A percentile compares a stretch with the other conserved stretches of the same genome.
These are phyloP conservation scores for Jackrogersella minutella DNA, from an alignment of 495 filamentous ascomycete species.

Conservation along the genomic window DNA sequence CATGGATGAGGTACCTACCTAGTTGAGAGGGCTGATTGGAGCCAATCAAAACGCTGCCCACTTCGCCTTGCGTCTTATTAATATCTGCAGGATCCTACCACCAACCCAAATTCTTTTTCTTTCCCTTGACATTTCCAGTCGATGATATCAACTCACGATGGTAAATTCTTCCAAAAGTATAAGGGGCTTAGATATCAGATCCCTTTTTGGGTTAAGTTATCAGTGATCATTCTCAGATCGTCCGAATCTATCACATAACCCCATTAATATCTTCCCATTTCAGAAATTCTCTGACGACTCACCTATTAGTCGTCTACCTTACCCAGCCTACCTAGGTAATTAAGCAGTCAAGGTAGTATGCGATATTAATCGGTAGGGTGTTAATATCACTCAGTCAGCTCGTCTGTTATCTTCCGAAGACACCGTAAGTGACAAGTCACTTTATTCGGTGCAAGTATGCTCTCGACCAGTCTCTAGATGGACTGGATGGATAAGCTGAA, in stretches of 20 bases:
- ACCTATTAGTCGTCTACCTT: too few species aligned
- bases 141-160: conserved; percentile 31
- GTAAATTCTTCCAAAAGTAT: conserved; percentile 5
- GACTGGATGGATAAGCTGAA: neutral
- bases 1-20: too few species aligned
- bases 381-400: neutral
- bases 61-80: conserved; percentile 16
- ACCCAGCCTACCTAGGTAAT: too few species aligned
- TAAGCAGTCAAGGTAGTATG: conserved; percentile 12
- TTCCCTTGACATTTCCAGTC: conserved; percentile 5
- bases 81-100: conserved; percentile 15
- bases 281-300: neutral
- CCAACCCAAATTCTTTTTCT: neutral
- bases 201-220: neutral
- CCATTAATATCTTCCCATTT: neutral
- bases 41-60: neutral
- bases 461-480: conserved; percentile 15
- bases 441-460: conserved; percentile 1
- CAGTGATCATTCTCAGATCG: neutral
- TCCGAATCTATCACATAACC: neutral
- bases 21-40: neutral
- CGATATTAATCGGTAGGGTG: conserved; percentile 17
- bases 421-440: conserved; percentile 16
- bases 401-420: neutral
- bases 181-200: neutral